A percentile compares a stretch with the other conserved stretches of the same genome.
Conservation (phyloP, 176 grass and related monocot genomes). For the Avena insularis region DNA sequence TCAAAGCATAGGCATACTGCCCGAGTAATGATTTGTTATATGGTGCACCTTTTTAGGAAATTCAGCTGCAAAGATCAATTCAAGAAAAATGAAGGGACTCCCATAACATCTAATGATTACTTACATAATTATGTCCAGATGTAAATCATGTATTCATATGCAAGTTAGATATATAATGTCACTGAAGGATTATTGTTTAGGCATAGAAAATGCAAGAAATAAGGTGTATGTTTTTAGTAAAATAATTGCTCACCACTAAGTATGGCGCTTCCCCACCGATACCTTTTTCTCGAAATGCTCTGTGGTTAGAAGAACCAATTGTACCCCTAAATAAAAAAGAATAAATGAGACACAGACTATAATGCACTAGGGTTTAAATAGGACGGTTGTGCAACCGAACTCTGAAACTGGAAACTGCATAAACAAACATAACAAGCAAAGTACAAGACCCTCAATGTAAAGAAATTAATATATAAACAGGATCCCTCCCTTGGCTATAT, state of each 20-base stretch:
- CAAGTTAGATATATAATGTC: neutral
- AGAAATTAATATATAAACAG: neutral
- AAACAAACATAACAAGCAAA: neutral
- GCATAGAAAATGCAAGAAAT: constrained; percentile 17
- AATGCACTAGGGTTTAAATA: neutral
- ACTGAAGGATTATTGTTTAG: neutral
- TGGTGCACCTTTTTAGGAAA: neutral
- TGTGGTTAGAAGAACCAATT: constrained; percentile 61
- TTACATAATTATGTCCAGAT: neutral
- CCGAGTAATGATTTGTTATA: neutral
- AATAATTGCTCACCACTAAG: constrained; percentile 40
- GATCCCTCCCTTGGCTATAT: too few relatives aligned
- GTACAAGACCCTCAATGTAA: neutral
- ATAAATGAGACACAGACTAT: neutral
- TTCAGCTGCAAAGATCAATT: constrained; percentile 3
- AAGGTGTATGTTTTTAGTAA: neutral
- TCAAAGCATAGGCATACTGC: neutral
- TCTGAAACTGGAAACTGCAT: neutral
- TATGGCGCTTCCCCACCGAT: constrained; percentile 49
- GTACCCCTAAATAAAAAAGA: constrained; percentile 45
- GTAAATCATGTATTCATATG: constrained; percentile 8
- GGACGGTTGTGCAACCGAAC: neutral
- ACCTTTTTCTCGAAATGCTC: constrained; percentile 41
- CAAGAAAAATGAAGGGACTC: constrained; percentile 21
- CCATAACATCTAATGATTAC: neutral